A percentile compares a stretch with the other conserved stretches of the same genome.
Evolutionary conservation across 345 rosid species (phyloP).

Genomic region (Pugionium dolabratum): DNA sequence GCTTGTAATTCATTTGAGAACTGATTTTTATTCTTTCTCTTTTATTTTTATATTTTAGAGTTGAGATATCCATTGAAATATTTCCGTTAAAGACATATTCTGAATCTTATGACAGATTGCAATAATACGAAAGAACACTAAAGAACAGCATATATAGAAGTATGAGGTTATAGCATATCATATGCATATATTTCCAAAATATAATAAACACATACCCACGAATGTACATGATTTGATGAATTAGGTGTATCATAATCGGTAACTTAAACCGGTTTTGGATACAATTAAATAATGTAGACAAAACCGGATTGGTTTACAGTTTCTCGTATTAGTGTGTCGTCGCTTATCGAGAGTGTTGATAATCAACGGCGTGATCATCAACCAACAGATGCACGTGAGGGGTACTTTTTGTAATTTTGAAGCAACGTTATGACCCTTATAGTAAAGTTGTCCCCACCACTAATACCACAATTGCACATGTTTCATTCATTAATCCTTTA

Average conservation of each 20-base stretch:
- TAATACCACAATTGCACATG: constrained; percentile 40
- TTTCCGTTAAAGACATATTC: too few species aligned
- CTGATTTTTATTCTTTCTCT: too few species aligned
- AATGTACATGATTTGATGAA: neutral
- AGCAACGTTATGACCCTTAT: constrained; percentile 33
- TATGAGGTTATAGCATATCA: too few species aligned
- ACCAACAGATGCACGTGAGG: constrained; percentile 41
- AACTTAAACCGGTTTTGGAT: neutral
- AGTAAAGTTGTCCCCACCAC: constrained; percentile 40
- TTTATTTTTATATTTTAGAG: too few species aligned
- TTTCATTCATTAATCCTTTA: constrained; percentile 30
- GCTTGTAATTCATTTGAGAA: too few species aligned
- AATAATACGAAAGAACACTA: too few species aligned
- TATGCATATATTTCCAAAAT: neutral
- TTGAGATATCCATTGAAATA: too few species aligned
- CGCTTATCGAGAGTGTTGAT: constrained; percentile 19
- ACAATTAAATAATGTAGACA: neutral
- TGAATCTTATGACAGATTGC: too few species aligned
- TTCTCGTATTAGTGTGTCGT: constrained; percentile 11
- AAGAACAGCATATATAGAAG: too few species aligned
- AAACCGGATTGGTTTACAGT: constrained; percentile 17
- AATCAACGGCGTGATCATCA: constrained; percentile 38
- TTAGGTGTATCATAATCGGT: neutral
- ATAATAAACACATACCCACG: neutral
- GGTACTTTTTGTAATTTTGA: constrained; percentile 32